Conservation (phyloP, 176 grass and related monocot species). For the Rhynchospora pubera region DNA sequence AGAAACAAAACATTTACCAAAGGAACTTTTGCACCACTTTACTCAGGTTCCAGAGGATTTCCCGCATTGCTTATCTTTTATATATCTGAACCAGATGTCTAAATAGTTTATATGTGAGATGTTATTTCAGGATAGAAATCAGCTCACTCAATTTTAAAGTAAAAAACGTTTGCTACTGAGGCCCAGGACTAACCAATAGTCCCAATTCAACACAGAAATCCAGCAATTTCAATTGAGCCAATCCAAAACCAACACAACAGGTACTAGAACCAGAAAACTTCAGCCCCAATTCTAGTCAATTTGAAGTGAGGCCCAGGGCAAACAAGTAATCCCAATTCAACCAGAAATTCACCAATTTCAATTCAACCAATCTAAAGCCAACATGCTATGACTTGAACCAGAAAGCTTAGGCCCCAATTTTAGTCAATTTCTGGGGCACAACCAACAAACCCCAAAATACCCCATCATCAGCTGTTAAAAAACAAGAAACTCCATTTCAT, state of each 20-base stretch:
- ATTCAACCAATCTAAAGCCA: not conserved
- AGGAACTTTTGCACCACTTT: not conserved
- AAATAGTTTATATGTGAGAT: not conserved
- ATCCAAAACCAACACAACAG: not conserved
- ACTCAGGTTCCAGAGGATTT: not conserved
- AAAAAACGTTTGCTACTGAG: not conserved
- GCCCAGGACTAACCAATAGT: not conserved
- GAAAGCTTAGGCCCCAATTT: not conserved
- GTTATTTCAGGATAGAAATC: not conserved
- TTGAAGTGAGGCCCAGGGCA: not conserved
- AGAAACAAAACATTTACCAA: not conserved
- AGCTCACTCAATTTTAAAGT: not conserved
- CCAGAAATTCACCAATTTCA: not conserved
- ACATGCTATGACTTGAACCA: not conserved
- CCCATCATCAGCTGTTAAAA: not conserved
- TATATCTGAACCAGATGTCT: too few relatives aligned
- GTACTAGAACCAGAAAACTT: not conserved
- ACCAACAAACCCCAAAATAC: constrained; percentile 1
- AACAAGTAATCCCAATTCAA: not conserved
- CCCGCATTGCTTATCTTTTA: too few relatives aligned
- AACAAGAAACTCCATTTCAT: not conserved
- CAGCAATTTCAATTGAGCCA: not conserved
- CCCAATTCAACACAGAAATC: not conserved
- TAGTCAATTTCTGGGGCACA: not conserved
- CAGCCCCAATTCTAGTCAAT: not conserved